These are phyloP conservation scores for Pythium grandisporangium DNA, from an alignment of 352 stramenopile genomes.

Conservation along the genomic window DNA sequence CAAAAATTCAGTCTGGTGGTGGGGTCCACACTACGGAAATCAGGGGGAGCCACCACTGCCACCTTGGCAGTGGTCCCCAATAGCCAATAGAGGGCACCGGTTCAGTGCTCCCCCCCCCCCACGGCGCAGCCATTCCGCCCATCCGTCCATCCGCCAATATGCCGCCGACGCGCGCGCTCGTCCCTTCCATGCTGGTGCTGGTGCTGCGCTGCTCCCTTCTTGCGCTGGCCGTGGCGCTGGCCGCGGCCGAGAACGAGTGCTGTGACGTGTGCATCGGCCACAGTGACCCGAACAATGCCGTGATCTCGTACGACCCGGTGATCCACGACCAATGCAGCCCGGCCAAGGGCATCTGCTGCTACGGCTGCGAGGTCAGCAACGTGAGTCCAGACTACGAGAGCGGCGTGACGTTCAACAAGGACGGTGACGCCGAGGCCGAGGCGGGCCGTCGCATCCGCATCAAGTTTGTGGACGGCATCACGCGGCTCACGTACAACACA, in stretches of 20 bases:
- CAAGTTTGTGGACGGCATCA: constrained; percentile 10
- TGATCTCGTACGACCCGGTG: constrained; percentile 36
- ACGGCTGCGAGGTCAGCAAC: constrained; percentile 28
- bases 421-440: constrained; percentile 14
- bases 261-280: constrained; percentile 31
- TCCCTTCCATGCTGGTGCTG: too few species aligned
- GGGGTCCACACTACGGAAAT: too few species aligned
- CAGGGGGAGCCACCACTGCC: too few species aligned
- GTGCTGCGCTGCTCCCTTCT: too few species aligned
- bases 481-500: constrained; percentile 17
- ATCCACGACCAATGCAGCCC: constrained; percentile 28
- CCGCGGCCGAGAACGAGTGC: constrained; percentile 8
- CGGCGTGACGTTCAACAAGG: constrained; percentile 24
- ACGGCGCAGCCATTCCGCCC: too few species aligned
- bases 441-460: constrained; percentile 14
- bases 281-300: constrained; percentile 17
- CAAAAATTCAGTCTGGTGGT: too few species aligned
- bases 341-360: constrained; percentile 38
- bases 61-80: too few species aligned
- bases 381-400: constrained; percentile 20
- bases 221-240: too few species aligned
- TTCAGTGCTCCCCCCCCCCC: too few species aligned
- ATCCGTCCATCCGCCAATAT: too few species aligned
- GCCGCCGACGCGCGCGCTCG: too few species aligned
- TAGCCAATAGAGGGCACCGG: too few species aligned